Evolutionary conservation across 2,329 filamentous ascomycete genomes (phyloP).

Genomic region (Seiridium unicorne): DNA sequence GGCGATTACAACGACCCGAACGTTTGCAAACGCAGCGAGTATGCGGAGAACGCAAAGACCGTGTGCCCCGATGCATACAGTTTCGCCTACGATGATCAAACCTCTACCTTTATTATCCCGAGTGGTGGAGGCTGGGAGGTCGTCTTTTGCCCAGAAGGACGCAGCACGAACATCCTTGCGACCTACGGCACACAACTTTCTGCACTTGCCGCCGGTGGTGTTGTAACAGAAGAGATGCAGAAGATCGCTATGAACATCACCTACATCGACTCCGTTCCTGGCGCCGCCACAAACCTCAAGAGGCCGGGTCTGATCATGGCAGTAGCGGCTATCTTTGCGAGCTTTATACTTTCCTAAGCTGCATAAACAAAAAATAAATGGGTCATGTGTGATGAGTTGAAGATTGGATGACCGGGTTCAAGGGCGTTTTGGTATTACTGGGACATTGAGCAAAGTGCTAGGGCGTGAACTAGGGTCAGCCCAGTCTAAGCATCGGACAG

Average conservation of each 20-base stretch:
- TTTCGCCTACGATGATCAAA: slow-evolving; percentile 63
- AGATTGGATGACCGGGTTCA: neutral
- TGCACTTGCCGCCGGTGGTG: slow-evolving; percentile 41
- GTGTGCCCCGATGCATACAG: slow-evolving; percentile 85
- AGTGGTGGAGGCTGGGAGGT: slow-evolving; percentile 75
- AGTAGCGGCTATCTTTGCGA: neutral
- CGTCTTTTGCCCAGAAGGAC: slow-evolving; percentile 68
- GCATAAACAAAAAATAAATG: neutral
- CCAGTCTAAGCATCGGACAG: neutral
- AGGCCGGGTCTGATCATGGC: slow-evolving; percentile 10
- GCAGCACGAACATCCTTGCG: slow-evolving; percentile 58
- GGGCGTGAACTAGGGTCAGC: too few species aligned
- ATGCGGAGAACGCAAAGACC: slow-evolving; percentile 67
- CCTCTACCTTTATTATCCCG: slow-evolving; percentile 61
- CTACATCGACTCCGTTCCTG: slow-evolving; percentile 27
- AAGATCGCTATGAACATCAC: slow-evolving; percentile 31
- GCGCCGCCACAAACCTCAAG: neutral
- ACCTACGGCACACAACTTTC: slow-evolving; percentile 49
- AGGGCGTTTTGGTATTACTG: too few species aligned
- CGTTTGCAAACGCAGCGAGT: slow-evolving; percentile 65
- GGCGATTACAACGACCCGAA: slow-evolving; percentile 62
- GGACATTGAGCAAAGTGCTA: too few species aligned
- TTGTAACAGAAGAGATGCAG: slow-evolving; percentile 32
- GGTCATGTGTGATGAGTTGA: neutral
- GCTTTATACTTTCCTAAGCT: neutral